Base-by-base conservation (phyloP, 108 stramenopile species). In the Discostella pseudostelligera region DNA sequence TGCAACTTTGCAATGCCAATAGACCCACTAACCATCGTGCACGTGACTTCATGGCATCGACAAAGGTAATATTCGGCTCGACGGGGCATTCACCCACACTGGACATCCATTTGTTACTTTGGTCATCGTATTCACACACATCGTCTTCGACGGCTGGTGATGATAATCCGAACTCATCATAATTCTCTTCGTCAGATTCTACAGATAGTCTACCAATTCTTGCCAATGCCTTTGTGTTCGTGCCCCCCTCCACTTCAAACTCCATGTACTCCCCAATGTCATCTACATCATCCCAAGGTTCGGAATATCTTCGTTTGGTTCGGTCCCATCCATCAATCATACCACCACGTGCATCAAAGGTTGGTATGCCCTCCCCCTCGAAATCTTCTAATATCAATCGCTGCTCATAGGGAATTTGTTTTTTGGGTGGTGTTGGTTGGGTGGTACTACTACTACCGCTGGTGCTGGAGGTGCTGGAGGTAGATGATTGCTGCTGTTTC, bases 331-430 rank as follows among this genome's bases (percentile, higher is more conserved):
- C 70, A 50, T 72, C 70, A 12, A 71, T 61, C 6, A 62, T 22
- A 32, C 60, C 36, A 14, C 70, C 70, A 42, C 51, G 29, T 47
- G 70, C 62, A 61, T 70, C 69, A 36, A 19, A 6, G 4, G 32
- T 19, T n/a, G 56, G 70, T 22, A 54, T 40, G n/a, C 74, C 64
- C 65, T 76, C 85, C 51, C 84, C 85, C 50, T 86, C 85, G 71
- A 86, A 86, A 40, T 56, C 76, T 63, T 86, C 85, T 64, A 86
- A 46, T 26, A 83, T 66, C 13, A 85, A 58, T 40, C 80, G 47
- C 32, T 63, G 65, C 35, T 74, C 67, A 0, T 43, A 19, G 14
- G 57, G 36, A 28, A 51, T 26, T 58, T 54, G 13, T 57, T 45
- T 59, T 28, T 8, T 65, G 51, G 14, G 5, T 28, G 14, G 1